Base-by-base conservation (phyloP, 179 eudicot species). In the Pouteria campechiana region DNA sequence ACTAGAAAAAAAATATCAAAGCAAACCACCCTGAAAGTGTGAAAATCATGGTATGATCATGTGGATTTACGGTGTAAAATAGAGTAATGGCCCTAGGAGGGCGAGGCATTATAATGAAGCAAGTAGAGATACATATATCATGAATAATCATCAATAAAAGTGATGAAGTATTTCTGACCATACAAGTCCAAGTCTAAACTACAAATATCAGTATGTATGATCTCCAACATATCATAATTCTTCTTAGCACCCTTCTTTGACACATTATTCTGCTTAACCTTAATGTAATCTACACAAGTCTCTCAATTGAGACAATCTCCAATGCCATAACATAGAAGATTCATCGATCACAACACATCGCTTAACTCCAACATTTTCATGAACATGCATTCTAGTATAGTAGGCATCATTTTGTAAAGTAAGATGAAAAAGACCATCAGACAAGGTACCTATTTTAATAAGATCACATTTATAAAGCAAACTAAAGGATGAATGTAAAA, bases 141-240 rank as follows among this genome's bases (percentile, higher is more conserved):
- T 9, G 54, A 36, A 16, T 48, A 24, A 34, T 48, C 53, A 33
- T 48, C 53, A 1, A 48, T 48, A 22, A 48, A 48, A 15, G 41
- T 0, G 31, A 48, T 48, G 22, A 48, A 48, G 18, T 34, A 33
- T 33, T 21, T 48, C 14, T 19, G 31, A 33, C 42, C 17, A 1
- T 0, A 1, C 7, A 18, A n/a, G 9, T 4, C 7, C 17, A 17
- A 8, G 9, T 22, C 7, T 16, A 15, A 18, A 37, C 30, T 22
- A 24, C 47, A 42, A 19, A 42, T 42, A 42, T 42, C 31, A 9
- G 31, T 11, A 32, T 48, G 32, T 35, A 34, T 34, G 18, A 37
- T 37, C 21, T 37, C 41, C 9, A 37, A 18, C 5, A 37, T 7
- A 1, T 35, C 6, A 13, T 20, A 37, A 48, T 43, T 22, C 8